Base-by-base conservation (phyloP, 2,329 filamentous ascomycete genomes). In the Aspergillus costaricaensis region DNA sequence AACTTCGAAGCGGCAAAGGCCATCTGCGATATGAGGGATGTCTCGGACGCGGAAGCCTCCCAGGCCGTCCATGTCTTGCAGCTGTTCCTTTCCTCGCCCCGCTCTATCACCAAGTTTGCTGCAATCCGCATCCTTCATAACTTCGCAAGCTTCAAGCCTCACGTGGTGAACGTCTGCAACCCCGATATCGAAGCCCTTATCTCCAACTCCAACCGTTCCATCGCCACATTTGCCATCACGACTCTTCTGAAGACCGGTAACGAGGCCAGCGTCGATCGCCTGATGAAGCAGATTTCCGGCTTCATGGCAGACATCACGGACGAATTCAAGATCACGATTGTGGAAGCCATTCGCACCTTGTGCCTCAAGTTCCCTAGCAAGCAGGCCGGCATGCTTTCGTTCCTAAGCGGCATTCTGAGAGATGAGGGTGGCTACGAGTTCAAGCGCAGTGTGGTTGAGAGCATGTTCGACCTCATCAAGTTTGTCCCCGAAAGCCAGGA, bases 281-380 rank as follows among this genome's bases (percentile, higher is more conserved):
- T 99, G 67, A 97, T 99, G 92, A 97, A 97, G 85, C 93, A 98
- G 77, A 98, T 99, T 64, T 92, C 92, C 23, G 90, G 91, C 41
- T 97, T 99, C 82, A 98, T 99, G 95, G 91, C 93, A 4, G 95
- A 98, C 78, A 98, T 98, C 67, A 97, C 94, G 6, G 95, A 99
- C 74, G 95, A 99, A 78, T 99, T 99, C 84, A 99, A 98, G 84
- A 96, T 99, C 68, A 99, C 95, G n/a, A 96, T 99, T 71, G 94
- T 99, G 47, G 95, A 99, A 78, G 95, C 95, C 44, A 97, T 99
- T 73, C 90, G 95, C 62, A 98, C 95, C 3, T 82, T 99, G 43
- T 98, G 94, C 76, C 83, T 99, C 69, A 99, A 99, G 80, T 99
- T 99, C 81, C 95, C 95, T 36, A 93, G 87, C 81, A 99, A 99